These are phyloP conservation scores for Trichoderma erinaceum DNA, from an alignment of 495 filamentous ascomycete species.

Conservation along the genomic window DNA sequence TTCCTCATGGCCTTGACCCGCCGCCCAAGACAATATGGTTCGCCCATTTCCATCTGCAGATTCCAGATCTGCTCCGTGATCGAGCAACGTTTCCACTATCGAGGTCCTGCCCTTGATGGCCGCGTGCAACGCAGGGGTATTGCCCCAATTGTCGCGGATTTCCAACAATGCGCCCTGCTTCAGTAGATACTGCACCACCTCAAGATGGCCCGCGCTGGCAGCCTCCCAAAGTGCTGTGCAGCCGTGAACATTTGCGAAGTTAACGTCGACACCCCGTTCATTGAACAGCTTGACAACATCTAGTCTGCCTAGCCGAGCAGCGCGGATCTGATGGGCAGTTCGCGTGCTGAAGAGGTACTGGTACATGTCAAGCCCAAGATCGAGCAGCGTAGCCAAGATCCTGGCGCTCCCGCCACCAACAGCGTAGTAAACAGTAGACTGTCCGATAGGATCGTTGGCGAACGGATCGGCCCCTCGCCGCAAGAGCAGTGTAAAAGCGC, in stretches of 20 bases:
- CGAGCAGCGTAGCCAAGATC: neutral
- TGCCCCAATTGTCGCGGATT: neutral
- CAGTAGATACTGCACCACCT: neutral
- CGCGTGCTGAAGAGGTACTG: neutral
- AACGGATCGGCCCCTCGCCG: neutral
- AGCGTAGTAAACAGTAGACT: neutral
- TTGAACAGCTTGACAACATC: neutral
- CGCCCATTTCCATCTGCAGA: neutral
- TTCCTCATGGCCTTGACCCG: neutral
- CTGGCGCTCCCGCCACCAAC: neutral
- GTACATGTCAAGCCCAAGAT: neutral
- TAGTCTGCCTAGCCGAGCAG: neutral
- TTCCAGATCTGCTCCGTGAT: neutral
- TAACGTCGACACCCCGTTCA: neutral
- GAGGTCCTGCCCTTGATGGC: neutral
- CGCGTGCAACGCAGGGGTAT: neutral
- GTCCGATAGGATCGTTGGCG: neutral
- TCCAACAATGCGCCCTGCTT: neutral
- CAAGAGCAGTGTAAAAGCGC: neutral
- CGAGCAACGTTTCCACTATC: neutral
- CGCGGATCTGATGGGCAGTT: neutral
- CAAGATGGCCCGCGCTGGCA: neutral
- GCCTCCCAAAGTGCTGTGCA: neutral
- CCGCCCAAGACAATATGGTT: neutral
- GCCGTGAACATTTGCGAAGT: neutral